These are phyloP conservation scores for Paramecium tetraurelia DNA, from an alignment of 73 alveolate species.

Conservation along the genomic window DNA sequence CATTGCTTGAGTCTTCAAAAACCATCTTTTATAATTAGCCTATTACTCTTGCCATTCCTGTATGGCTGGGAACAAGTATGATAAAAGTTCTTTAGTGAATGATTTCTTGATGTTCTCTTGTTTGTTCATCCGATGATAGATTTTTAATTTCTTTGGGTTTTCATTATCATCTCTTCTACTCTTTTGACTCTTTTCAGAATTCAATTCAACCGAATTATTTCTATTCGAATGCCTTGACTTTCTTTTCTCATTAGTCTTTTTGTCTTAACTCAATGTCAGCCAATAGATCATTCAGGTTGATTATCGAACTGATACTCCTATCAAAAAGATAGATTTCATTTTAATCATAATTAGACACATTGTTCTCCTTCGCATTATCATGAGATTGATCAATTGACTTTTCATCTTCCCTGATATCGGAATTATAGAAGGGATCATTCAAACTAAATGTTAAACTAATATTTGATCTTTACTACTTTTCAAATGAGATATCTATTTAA, in stretches of 20 bases:
- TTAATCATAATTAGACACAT: background rate
- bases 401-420: background rate
- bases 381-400: background rate
- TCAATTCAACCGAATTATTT: background rate
- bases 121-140: background rate
- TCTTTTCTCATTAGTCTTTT: background rate
- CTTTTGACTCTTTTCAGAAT: background rate
- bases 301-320: background rate
- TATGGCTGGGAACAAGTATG: background rate
- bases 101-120: background rate
- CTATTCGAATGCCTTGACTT: background rate
- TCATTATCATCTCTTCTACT: background rate
- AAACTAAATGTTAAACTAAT: constrained; percentile 23
- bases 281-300: background rate
- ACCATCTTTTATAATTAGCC: constrained; percentile 43
- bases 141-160: background rate
- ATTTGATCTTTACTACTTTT: background rate
- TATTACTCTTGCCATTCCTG: constrained; percentile 33
- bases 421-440: background rate
- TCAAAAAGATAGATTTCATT: background rate
- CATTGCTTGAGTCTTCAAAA: background rate
- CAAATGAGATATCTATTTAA: constrained; percentile 17
- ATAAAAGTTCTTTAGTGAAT: background rate
- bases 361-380: background rate
- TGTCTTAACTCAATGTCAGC: background rate